Evolutionary conservation across 2,329 filamentous ascomycete genomes (phyloP).

Genomic region (Xylariaceae sp.): DNA sequence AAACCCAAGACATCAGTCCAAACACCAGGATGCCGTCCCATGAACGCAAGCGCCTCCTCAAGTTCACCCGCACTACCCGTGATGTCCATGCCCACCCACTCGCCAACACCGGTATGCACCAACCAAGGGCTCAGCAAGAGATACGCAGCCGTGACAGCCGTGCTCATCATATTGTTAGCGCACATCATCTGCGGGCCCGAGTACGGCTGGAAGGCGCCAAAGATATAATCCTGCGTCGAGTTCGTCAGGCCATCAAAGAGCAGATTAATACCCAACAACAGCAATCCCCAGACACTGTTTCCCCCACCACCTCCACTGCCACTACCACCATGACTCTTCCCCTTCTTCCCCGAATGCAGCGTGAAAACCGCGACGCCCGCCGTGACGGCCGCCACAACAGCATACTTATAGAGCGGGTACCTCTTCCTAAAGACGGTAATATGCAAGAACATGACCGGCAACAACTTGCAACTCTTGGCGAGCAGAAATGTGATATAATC

Average conservation of each 20-base stretch:
- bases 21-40: conserved; percentile 73
- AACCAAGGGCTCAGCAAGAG: conserved; percentile 76
- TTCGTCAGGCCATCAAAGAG: conserved; percentile 96
- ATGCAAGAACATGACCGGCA: conserved; percentile 98
- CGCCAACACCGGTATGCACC: conserved; percentile 61
- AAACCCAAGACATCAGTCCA: conserved; percentile 88
- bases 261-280: conserved; percentile 82
- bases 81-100: conserved; percentile 63
- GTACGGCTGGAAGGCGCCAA: conserved; percentile 73
- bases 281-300: conserved; percentile 72
- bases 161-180: conserved; percentile 87
- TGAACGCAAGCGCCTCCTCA: conserved; percentile 72
- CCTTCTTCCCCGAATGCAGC: conserved; percentile 64
- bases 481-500: conserved; percentile 98
- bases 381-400: conserved; percentile 87
- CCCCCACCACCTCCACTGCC: conserved; percentile 47
- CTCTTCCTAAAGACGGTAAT: conserved; percentile 83
- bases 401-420: conserved; percentile 95
- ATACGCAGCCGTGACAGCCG: conserved; percentile 70
- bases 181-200: conserved; percentile 99
- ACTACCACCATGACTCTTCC: conserved; percentile 43
- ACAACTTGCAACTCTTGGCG: conserved; percentile 94
- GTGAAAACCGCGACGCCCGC: conserved; percentile 93
- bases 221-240: conserved; percentile 94
- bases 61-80: conserved; percentile 71